Evolutionary conservation across 805 yeast genomes (phyloP).

Genomic region (Candida fluviatilis): DNA sequence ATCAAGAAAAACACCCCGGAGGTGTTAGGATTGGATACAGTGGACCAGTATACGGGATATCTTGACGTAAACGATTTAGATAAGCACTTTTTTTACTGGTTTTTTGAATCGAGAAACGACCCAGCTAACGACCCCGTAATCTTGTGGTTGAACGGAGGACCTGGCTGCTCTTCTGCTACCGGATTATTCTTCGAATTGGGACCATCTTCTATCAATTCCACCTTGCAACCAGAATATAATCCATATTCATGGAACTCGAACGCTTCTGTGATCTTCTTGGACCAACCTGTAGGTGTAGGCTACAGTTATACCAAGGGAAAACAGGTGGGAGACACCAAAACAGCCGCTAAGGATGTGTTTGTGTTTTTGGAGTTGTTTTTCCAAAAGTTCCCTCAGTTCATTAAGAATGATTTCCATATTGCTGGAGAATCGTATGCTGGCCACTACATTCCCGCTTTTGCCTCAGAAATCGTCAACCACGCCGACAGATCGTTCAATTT

Average conservation of each 20-base stretch:
- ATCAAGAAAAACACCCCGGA: slow-evolving; percentile 32
- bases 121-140: slow-evolving; percentile 83
- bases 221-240: slow-evolving; percentile 68
- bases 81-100: slow-evolving; percentile 91
- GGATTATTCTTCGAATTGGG: slow-evolving; percentile 92
- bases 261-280: slow-evolving; percentile 86
- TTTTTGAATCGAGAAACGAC: slow-evolving; percentile 85
- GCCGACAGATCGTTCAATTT: slow-evolving; percentile 44
- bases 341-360: slow-evolving; percentile 86
- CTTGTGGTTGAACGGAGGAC: slow-evolving; percentile 94
- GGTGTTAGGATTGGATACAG: slow-evolving; percentile 32
- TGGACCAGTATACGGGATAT: slow-evolving; percentile 36
- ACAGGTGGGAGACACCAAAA: slow-evolving; percentile 61
- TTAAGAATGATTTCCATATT: slow-evolving; percentile 64
- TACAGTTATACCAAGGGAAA: slow-evolving; percentile 71
- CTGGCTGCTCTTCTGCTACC: slow-evolving; percentile 90
- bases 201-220: slow-evolving; percentile 68
- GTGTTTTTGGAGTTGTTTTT: slow-evolving; percentile 81
- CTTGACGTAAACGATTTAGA: slow-evolving; percentile 30
- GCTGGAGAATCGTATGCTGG: slow-evolving; percentile 96
- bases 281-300: slow-evolving; percentile 93
- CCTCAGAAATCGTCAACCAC: slow-evolving; percentile 71
- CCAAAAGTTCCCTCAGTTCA: slow-evolving; percentile 73
- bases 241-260: slow-evolving; percentile 89
- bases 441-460: slow-evolving; percentile 88